Evolutionary conservation across 768 basidiomycete species (phyloP).

Genomic region (Pulveroboletus sp.): DNA sequence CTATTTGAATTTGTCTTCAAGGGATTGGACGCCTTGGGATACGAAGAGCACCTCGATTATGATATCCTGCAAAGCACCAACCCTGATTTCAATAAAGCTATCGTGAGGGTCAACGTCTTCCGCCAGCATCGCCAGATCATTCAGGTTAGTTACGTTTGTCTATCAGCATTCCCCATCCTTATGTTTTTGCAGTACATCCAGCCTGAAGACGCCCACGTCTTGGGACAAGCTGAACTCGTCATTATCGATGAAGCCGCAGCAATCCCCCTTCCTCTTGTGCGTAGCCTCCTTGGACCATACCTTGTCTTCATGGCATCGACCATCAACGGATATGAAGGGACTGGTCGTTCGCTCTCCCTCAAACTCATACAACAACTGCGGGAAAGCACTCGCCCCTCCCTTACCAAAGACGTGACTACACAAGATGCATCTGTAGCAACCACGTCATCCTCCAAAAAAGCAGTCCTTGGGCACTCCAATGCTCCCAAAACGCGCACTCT

Average conservation of each 20-base stretch:
- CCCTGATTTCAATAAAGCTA: conserved; percentile 90
- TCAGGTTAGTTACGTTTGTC: conserved; percentile 55
- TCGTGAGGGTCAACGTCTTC: conserved; percentile 94
- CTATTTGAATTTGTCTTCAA: conserved; percentile 99
- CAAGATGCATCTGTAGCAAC: conserved; percentile 38
- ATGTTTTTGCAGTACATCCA: conserved; percentile 79
- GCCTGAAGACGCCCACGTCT: conserved; percentile 95
- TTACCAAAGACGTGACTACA: conserved; percentile 56
- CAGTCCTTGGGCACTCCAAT: conserved; percentile 45
- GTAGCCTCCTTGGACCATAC: conserved; percentile 92
- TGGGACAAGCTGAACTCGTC: conserved; percentile 95
- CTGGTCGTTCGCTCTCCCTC: conserved; percentile 95
- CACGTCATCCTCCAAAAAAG: conserved; percentile 51
- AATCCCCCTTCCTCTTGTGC: conserved; percentile 93
- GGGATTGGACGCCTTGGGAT: conserved; percentile 90
- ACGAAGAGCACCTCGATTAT: conserved; percentile 97
- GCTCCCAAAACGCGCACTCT: conserved; percentile 67
- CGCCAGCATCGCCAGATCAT: conserved; percentile 93
- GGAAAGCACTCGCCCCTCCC: conserved; percentile 80
- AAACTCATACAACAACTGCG: conserved; percentile 97
- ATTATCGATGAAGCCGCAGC: conserved; percentile 99
- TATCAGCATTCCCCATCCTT: not conserved
- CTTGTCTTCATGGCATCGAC: conserved; percentile 99
- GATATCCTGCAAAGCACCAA: conserved; percentile 95
- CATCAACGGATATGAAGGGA: conserved; percentile 99